These are phyloP conservation scores for Pseudopyricularia cyperi DNA, from an alignment of 2,329 filamentous ascomycete species.

Conservation along the genomic window DNA sequence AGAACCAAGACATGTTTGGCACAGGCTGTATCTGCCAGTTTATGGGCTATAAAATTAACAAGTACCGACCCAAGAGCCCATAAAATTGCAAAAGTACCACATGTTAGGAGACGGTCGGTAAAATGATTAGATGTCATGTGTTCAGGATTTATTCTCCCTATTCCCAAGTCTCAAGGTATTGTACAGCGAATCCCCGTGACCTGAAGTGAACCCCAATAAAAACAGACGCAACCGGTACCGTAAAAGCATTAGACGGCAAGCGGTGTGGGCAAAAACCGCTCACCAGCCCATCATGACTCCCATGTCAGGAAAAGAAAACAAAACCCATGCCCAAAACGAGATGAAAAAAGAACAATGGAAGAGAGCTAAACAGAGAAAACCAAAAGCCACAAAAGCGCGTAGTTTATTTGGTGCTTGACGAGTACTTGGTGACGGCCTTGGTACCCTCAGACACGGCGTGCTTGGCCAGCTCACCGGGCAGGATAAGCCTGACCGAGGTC, in stretches of 20 bases:
- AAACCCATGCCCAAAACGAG: conserved; percentile 42
- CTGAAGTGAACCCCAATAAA: conserved; percentile 50
- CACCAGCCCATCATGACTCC: conserved; percentile 45
- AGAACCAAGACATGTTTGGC: background rate
- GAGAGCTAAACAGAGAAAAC: conserved; percentile 30
- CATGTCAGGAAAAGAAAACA: conserved; percentile 33
- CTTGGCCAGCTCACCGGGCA: conserved; percentile 97
- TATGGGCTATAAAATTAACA: too few species aligned
- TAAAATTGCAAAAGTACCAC: too few species aligned
- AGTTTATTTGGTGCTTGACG: conserved; percentile 91
- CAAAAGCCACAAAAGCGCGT: conserved; percentile 24
- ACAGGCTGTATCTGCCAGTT: too few species aligned
- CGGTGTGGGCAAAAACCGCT: conserved; percentile 25
- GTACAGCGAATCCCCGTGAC: conserved; percentile 61
- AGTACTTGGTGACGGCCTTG: conserved; percentile 99
- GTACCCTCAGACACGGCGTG: conserved; percentile 98
- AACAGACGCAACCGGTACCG: conserved; percentile 48
- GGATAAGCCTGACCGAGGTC: conserved; percentile 95
- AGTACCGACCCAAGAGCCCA: too few species aligned
- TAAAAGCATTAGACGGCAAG: conserved; percentile 60
- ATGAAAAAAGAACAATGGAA: conserved; percentile 48
- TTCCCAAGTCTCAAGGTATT: conserved; percentile 53
- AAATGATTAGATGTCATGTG: conserved; percentile 15
- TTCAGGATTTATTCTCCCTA: conserved; percentile 46
- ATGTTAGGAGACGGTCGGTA: background rate